A percentile compares a stretch with the other conserved stretches of the same genome.
These are phyloP conservation scores for Biscogniauxia marginata DNA, from an alignment of 2,329 filamentous ascomycete species.

Conservation along the genomic window DNA sequence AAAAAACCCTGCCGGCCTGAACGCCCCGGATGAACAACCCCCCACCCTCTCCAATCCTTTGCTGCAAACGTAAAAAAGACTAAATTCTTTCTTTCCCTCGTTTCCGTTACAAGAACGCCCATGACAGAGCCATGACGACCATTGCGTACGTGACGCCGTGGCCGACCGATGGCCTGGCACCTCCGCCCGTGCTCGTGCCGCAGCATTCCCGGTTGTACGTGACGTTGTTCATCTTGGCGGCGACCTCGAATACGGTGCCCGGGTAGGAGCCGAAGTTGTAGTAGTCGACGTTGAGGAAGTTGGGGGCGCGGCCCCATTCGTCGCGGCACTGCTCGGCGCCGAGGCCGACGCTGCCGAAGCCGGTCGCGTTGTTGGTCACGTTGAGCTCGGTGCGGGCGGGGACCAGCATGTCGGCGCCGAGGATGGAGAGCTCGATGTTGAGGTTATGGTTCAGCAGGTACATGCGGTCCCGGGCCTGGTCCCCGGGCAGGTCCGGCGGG, in stretches of 20 bases:
- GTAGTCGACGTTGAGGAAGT: constrained; percentile 80
- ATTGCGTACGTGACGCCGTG: constrained; percentile 12
- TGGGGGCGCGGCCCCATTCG: constrained; percentile 68
- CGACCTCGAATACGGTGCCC: constrained; percentile 76
- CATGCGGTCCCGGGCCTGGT: constrained; percentile 59
- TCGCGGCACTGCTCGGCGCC: constrained; percentile 60
- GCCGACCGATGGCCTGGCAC: not conserved
- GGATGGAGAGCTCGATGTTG: constrained; percentile 72
- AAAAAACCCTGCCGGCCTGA: too few species aligned
- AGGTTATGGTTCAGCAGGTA: constrained; percentile 92
- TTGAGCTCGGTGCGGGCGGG: constrained; percentile 70
- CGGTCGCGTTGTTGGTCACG: constrained; percentile 66
- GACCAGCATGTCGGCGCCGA: constrained; percentile 63
- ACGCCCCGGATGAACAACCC: too few species aligned
- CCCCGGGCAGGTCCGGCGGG: constrained; percentile 61
- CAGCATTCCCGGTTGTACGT: constrained; percentile 63
- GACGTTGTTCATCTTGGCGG: constrained; percentile 69
- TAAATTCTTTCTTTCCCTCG: not conserved
- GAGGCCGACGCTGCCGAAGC: constrained; percentile 64
- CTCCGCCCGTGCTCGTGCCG: constrained; percentile 37
- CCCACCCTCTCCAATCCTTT: too few species aligned
- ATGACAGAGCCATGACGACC: constrained; percentile 13
- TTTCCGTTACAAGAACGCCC: constrained; percentile 17
- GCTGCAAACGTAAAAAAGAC: too few species aligned
- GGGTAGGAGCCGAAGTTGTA: constrained; percentile 68